Percentiles rank a stretch among this genome's conserved stretches.
phyloP scores from a whole-genome alignment of 768 basidiomycete species.

The Collybiopsis confluens region DNA sequence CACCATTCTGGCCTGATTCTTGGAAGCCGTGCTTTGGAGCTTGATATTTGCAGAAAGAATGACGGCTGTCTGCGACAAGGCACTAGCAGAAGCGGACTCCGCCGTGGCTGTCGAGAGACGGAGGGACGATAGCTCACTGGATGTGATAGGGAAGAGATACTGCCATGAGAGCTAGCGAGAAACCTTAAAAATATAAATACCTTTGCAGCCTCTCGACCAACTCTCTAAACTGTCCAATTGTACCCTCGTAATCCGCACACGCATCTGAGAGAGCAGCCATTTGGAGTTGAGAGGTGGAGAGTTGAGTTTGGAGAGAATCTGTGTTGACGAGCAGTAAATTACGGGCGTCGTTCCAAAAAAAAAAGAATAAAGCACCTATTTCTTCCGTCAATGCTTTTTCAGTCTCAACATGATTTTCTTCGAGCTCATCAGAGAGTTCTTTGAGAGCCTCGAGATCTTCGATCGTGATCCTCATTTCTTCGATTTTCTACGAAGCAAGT shows the following conservation, averaged over 20 bases:
- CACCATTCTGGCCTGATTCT: constrained; percentile 85
- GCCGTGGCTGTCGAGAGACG: constrained; percentile 83
- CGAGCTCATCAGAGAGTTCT: constrained; percentile 94
- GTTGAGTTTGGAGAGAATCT: background rate
- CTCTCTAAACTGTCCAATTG: constrained; percentile 90
- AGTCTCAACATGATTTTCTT: constrained; percentile 92
- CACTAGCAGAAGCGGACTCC: constrained; percentile 76
- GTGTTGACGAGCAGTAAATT: background rate
- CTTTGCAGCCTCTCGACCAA: constrained; percentile 79
- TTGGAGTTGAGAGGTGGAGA: constrained; percentile 27
- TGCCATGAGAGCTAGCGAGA: constrained; percentile 1
- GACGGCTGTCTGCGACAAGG: constrained; percentile 84
- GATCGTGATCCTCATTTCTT: constrained; percentile 94
- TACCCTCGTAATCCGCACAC: constrained; percentile 81
- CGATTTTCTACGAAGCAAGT: constrained; percentile 68
- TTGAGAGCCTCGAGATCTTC: constrained; percentile 95
- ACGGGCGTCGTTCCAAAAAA: background rate
- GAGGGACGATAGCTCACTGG: constrained; percentile 80
- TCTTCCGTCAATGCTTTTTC: constrained; percentile 90
- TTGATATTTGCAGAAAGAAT: constrained; percentile 95
- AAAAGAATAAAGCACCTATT: constrained; percentile 52
- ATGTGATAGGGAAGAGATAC: constrained; percentile 1
- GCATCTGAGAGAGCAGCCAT: constrained; percentile 70
- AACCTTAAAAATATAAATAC: constrained; percentile 43
- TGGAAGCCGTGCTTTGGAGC: constrained; percentile 85